Evolutionary conservation across 257 asterid genomes (phyloP).

Genomic region (Solanum chaucha): DNA sequence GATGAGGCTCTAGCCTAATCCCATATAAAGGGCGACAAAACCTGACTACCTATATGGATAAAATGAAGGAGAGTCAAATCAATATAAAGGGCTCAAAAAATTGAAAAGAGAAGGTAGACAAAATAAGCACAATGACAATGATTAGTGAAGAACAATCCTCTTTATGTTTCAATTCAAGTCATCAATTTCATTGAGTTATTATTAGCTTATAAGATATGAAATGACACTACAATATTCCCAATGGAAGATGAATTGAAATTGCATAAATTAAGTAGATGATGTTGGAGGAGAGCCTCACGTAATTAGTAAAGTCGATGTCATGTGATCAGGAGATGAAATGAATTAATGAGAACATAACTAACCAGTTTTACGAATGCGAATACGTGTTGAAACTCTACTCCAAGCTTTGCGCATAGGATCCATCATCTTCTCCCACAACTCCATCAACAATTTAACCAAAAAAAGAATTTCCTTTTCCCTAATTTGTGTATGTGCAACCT

Average conservation of each 20-base stretch:
- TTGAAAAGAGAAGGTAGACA: too few species aligned
- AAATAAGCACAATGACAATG: too few species aligned
- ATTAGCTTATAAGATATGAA: neutral
- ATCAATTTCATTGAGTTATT: neutral
- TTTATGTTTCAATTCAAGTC: neutral
- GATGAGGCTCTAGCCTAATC: neutral
- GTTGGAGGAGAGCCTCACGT: neutral
- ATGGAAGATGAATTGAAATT: neutral
- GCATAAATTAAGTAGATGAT: neutral
- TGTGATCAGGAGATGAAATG: too few species aligned
- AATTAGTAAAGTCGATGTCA: neutral
- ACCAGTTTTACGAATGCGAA: conserved; percentile 43
- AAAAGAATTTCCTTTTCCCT: neutral
- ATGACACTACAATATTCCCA: neutral
- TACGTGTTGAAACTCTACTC: conserved; percentile 30
- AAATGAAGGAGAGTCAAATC: neutral
- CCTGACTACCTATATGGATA: neutral
- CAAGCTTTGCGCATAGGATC: conserved; percentile 42
- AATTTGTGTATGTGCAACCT: neutral
- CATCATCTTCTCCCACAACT: conserved; percentile 34
- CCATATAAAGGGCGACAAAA: neutral
- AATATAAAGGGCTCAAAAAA: too few species aligned
- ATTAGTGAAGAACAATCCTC: too few species aligned
- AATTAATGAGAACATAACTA: neutral
- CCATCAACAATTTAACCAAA: neutral